Evolutionary conservation across 176 grass and related monocot genomes (phyloP).

Genomic region (Panicum miliaceum): DNA sequence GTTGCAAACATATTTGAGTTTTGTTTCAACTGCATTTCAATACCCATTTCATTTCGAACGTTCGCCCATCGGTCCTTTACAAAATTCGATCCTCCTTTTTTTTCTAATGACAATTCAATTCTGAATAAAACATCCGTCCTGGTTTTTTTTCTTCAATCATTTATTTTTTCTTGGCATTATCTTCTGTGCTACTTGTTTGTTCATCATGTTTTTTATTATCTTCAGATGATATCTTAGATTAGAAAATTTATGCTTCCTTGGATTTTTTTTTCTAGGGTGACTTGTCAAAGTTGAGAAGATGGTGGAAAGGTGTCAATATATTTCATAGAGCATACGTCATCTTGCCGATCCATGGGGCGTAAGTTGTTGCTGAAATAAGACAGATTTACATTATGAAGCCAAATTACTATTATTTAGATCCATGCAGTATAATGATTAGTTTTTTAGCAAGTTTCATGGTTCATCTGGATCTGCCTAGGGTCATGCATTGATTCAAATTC

Average conservation of each 20-base stretch:
- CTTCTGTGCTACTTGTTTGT: constrained; percentile 2
- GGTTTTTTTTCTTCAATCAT: background rate
- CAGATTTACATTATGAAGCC: background rate
- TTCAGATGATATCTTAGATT: constrained; percentile 33
- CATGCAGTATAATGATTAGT: background rate
- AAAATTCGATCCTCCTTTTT: background rate
- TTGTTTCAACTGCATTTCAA: background rate
- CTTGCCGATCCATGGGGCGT: constrained; percentile 85
- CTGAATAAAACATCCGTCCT: background rate
- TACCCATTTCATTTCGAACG: background rate
- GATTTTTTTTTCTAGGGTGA: constrained; percentile 40
- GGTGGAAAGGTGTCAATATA: constrained; percentile 98
- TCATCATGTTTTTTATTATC: constrained; percentile 19
- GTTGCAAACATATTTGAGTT: background rate
- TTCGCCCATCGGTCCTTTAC: background rate
- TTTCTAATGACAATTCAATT: background rate
- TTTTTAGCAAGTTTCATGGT: background rate
- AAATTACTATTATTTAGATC: constrained; percentile 11
- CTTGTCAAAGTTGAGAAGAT: constrained; percentile 86
- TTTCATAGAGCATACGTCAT: constrained; percentile 85
- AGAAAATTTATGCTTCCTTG: background rate
- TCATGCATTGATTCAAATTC: background rate
- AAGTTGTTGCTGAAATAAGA: constrained; percentile 51
- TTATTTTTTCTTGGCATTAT: background rate
- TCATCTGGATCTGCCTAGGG: constrained; percentile 2